Evolutionary conservation across 2,329 filamentous ascomycete species (phyloP).

Genomic region (Xylogone sp.): DNA sequence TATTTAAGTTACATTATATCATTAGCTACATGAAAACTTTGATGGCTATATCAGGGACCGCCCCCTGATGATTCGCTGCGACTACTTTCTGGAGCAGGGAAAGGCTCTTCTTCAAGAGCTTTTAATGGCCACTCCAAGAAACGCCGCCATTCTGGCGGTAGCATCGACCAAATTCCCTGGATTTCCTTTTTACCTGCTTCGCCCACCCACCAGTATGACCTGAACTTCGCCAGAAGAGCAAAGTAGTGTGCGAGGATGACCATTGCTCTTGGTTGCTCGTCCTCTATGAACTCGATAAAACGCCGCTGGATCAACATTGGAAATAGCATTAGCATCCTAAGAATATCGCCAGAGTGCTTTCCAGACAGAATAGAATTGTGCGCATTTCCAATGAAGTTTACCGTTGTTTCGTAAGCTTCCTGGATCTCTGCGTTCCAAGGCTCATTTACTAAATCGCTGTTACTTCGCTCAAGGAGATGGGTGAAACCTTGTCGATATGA

Average conservation of each 20-base stretch:
- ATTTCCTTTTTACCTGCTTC: constrained; percentile 15
- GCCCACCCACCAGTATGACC: constrained; percentile 31
- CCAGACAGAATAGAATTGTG: constrained; percentile 5
- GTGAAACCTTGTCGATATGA: constrained; percentile 9
- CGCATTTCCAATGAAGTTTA: constrained; percentile 13
- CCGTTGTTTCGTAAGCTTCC: constrained; percentile 10
- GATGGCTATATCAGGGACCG: too few relatives aligned
- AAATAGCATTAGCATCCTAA: constrained; percentile 12
- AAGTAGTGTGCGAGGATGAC: constrained; percentile 29
- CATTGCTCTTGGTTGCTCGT: constrained; percentile 14
- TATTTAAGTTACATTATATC: too few relatives aligned
- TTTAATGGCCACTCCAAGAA: constrained; percentile 14
- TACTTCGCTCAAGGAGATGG: constrained; percentile 10
- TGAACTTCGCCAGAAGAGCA: constrained; percentile 27
- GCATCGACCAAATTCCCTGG: constrained; percentile 8
- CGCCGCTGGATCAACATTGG: constrained; percentile 5
- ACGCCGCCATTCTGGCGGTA: constrained; percentile 10
- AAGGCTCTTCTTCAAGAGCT: constrained; percentile 4
- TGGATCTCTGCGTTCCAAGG: constrained; percentile 13
- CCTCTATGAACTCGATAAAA: constrained; percentile 12
- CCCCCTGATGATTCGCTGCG: too few relatives aligned
- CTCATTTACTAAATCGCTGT: constrained; percentile 8
- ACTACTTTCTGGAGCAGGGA: neutral
- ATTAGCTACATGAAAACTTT: too few relatives aligned
- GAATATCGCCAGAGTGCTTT: constrained; percentile 2